Conservation (phyloP, 768 basidiomycete genomes). For the Daedaleopsis nitida region DNA sequence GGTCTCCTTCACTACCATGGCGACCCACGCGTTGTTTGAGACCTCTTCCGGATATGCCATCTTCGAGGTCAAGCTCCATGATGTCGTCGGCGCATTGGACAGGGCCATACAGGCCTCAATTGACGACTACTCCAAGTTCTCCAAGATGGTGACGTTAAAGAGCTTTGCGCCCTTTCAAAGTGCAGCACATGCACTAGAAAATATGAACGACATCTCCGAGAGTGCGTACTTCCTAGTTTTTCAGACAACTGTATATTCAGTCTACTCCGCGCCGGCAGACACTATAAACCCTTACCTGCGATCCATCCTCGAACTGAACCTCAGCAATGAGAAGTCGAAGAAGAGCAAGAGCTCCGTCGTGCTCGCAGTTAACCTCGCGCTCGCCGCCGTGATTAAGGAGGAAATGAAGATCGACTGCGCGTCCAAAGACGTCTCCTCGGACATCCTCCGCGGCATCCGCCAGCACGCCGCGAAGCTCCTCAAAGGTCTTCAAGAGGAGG, state of each 20-base stretch:
- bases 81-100: slow-evolving; percentile 84
- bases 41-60: slow-evolving; percentile 93
- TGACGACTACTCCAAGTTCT: slow-evolving; percentile 83
- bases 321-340: slow-evolving; percentile 57
- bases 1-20: slow-evolving; percentile 41
- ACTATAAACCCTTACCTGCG: slow-evolving; percentile 83
- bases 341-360: slow-evolving; percentile 62
- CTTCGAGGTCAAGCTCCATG: slow-evolving; percentile 83
- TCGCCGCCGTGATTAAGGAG: slow-evolving; percentile 78
- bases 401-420: slow-evolving; percentile 76
- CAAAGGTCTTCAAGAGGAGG: slow-evolving; percentile 83
- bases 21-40: slow-evolving; percentile 91
- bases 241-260: slow-evolving; percentile 2
- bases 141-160: slow-evolving; percentile 87
- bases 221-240: slow-evolving; percentile 51
- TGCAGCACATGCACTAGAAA: slow-evolving; percentile 92
- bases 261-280: slow-evolving; percentile 45
- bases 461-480: slow-evolving; percentile 89
- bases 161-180: slow-evolving; percentile 95
- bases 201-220: slow-evolving; percentile 95
- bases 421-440: slow-evolving; percentile 76
- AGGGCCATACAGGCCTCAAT: slow-evolving; percentile 83
- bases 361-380: slow-evolving; percentile 76
- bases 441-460: slow-evolving; percentile 91
- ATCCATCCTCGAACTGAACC: slow-evolving; percentile 84